Conservation (phyloP, 495 filamentous ascomycete genomes). For the Penicillium angulare region DNA sequence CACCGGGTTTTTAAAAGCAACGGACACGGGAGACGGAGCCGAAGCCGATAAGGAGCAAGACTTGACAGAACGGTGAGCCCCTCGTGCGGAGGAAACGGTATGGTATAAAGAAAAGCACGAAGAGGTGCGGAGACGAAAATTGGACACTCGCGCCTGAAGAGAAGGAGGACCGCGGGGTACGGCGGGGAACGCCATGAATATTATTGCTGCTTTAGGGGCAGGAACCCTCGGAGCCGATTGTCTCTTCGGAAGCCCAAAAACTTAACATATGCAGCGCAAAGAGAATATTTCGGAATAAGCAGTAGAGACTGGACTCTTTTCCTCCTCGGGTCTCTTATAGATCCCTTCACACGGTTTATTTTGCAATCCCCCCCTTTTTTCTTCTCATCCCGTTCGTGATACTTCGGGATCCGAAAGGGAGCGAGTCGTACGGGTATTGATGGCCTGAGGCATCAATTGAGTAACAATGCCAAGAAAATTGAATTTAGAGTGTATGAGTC, state of each 20-base stretch:
- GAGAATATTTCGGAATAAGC: not conserved
- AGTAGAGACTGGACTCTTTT: not conserved
- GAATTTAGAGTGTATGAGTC: conserved; percentile 3
- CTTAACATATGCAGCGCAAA: not conserved
- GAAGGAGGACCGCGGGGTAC: conserved; percentile 38
- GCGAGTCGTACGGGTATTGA: not conserved
- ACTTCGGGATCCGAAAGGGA: conserved; percentile 4
- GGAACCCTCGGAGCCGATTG: conserved; percentile 21
- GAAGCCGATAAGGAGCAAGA: conserved; percentile 6
- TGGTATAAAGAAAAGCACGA: conserved; percentile 17
- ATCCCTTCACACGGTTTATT: conserved; percentile 2
- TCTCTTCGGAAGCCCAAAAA: conserved; percentile 12
- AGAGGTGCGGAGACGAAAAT: conserved; percentile 24
- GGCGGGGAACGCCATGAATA: conserved; percentile 40
- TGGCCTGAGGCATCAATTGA: conserved; percentile 10
- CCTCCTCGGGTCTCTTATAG: not conserved
- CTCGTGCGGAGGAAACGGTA: conserved; percentile 17
- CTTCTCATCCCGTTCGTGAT: not conserved
- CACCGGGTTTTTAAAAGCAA: conserved; percentile 10
- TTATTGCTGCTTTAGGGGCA: conserved; percentile 31
- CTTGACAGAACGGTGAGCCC: conserved; percentile 13
- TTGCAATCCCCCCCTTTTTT: not conserved
- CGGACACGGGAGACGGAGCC: conserved; percentile 13
- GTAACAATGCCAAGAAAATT: not conserved
- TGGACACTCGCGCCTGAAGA: conserved; percentile 23